phyloP scores from a whole-genome alignment of 2,329 filamentous ascomycete species.

The Venturia effusa region DNA sequence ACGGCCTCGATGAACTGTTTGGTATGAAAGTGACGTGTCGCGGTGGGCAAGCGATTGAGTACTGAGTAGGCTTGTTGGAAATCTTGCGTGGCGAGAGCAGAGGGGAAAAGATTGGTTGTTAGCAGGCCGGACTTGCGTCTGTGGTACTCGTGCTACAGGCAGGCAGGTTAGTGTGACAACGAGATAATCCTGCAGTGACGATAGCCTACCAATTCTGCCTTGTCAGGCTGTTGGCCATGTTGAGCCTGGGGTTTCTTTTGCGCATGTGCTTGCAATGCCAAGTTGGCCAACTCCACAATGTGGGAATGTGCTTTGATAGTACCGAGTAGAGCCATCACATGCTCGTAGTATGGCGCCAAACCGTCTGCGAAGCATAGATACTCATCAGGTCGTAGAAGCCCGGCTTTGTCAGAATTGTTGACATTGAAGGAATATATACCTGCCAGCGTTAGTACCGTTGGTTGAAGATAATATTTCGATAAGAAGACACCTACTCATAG shows the following conservation, averaged over 20 bases:
- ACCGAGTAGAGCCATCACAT: conserved; percentile 76
- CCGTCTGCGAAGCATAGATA: conserved; percentile 59
- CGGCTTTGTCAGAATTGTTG: conserved; percentile 34
- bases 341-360: conserved; percentile 73
- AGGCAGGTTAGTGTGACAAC: background rate
- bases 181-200: background rate
- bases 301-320: conserved; percentile 64
- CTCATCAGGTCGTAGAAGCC: conserved; percentile 66
- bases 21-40: conserved; percentile 16
- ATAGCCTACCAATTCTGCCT: background rate
- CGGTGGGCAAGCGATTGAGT: conserved; percentile 41
- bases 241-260: background rate
- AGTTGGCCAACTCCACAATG: conserved; percentile 71
- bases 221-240: background rate
- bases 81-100: conserved; percentile 65
- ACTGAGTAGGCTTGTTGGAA: conserved; percentile 77
- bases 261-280: conserved; percentile 43
- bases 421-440: conserved; percentile 25
- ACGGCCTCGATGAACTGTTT: conserved; percentile 27
- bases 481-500: conserved; percentile 55
- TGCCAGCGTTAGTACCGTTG: conserved; percentile 11
- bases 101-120: conserved; percentile 73
- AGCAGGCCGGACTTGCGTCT: conserved; percentile 45
- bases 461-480: background rate
- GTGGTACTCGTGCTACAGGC: background rate